Conservation (phyloP, 2,329 filamentous ascomycete species). For the Cladosporium phlei region DNA sequence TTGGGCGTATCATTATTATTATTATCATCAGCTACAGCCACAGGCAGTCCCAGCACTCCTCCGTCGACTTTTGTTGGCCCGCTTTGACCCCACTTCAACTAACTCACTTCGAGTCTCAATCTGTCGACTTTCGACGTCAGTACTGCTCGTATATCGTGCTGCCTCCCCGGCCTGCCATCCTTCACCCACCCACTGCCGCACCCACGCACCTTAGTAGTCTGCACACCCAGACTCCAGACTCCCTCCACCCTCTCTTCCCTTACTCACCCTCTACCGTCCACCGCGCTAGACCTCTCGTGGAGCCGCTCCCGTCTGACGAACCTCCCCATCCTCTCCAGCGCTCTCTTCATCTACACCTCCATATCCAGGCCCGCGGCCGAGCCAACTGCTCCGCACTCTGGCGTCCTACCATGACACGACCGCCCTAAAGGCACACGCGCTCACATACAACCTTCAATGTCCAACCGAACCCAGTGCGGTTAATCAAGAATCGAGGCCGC, state of each 20-base stretch:
- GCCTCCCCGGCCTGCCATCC: background rate
- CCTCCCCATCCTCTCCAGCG: background rate
- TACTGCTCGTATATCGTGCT: too few species aligned
- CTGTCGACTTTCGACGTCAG: conserved; percentile 5
- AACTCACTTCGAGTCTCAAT: too few species aligned
- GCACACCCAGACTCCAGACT: too few species aligned
- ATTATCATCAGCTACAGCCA: too few species aligned
- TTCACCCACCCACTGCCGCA: too few species aligned
- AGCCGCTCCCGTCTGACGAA: background rate
- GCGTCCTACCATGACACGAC: conserved; percentile 20
- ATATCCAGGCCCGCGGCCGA: conserved; percentile 7
- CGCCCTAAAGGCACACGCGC: conserved; percentile 14
- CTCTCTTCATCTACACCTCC: too few species aligned
- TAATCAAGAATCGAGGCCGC: conserved; percentile 16
- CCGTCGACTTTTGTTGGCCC: too few species aligned
- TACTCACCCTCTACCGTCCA: background rate
- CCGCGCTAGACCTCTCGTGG: conserved; percentile 1
- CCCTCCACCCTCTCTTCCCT: background rate
- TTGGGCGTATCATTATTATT: too few species aligned
- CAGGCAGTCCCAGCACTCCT: too few species aligned
- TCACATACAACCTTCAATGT: conserved; percentile 23
- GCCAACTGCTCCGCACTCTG: background rate
- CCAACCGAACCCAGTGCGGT: conserved; percentile 29
- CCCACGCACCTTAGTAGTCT: too few species aligned
- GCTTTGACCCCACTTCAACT: too few species aligned